A percentile compares a stretch with the other conserved stretches of the same genome.
Evolutionary conservation across 495 filamentous ascomycete species (phyloP).

Genomic region (Darksidea phi): DNA sequence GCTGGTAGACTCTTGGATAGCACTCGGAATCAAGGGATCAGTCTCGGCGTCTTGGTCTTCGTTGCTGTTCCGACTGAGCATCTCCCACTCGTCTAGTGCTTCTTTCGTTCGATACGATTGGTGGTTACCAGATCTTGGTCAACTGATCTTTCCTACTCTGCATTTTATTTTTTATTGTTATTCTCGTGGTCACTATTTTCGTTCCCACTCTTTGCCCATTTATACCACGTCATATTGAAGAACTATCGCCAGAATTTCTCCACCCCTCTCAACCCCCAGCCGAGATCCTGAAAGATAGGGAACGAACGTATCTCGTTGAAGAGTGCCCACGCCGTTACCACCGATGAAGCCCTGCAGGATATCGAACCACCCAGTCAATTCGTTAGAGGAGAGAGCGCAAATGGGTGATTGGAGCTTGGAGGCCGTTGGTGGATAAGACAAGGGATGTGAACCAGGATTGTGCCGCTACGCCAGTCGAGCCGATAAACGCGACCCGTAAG

Average conservation of each 20-base stretch:
- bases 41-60: background rate
- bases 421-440: background rate
- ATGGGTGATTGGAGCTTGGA: slow-evolving; percentile 2
- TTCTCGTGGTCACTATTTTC: background rate
- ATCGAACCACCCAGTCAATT: background rate
- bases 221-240: background rate
- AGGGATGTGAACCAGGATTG: background rate
- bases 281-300: background rate
- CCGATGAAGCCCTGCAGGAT: background rate
- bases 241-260: background rate
- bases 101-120: background rate
- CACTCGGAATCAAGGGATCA: background rate
- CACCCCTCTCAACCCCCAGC: background rate
- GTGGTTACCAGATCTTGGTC: no score
- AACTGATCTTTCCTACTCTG: background rate
- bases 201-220: background rate
- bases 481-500: background rate
- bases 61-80: background rate
- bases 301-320: background rate
- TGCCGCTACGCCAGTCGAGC: background rate
- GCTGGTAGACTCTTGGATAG: background rate
- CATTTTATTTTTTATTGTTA: background rate
- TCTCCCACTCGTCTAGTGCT: background rate
- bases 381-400: background rate
- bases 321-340: background rate